Conservation (phyloP, 176 grass and related monocot species). For the Alopecurus myosuroides region DNA sequence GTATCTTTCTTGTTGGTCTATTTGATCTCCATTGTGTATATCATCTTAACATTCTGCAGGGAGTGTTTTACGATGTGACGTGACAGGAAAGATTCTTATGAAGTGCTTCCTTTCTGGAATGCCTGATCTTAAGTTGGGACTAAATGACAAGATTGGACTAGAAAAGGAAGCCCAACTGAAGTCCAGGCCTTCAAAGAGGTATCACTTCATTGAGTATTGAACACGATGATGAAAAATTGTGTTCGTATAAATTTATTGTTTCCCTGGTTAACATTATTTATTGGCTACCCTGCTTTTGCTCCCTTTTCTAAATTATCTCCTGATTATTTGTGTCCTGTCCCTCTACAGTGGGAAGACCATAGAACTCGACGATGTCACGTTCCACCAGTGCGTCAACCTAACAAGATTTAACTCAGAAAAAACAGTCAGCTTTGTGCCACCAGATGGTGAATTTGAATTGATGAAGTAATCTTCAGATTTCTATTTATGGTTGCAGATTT, state of each 20-base stretch:
- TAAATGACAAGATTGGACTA: conserved; percentile 99
- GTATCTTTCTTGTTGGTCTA: conserved; percentile 12
- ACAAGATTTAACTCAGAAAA: conserved; percentile 99
- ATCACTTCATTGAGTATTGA: not conserved
- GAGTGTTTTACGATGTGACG: conserved; percentile 95
- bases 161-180: conserved; percentile 97
- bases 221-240: not conserved
- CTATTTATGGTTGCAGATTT: conserved; percentile 24
- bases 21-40: conserved; percentile 7
- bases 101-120: conserved; percentile 99
- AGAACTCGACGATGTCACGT: conserved; percentile 99
- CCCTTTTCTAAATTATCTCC: not conserved
- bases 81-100: conserved; percentile 98
- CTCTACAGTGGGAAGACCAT: conserved; percentile 89
- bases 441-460: conserved; percentile 99
- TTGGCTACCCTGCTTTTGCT: not conserved
- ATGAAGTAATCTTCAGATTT: conserved; percentile 77
- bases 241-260: not conserved
- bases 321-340: not conserved
- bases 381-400: conserved; percentile 98
- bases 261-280: conserved; percentile 17
- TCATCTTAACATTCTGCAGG: conserved; percentile 45
- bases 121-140: conserved; percentile 93
- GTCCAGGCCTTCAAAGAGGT: conserved; percentile 97
- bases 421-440: conserved; percentile 98